Evolutionary conservation across 805 yeast species (phyloP).

Genomic region (Sugiyamaella valdiviana): DNA sequence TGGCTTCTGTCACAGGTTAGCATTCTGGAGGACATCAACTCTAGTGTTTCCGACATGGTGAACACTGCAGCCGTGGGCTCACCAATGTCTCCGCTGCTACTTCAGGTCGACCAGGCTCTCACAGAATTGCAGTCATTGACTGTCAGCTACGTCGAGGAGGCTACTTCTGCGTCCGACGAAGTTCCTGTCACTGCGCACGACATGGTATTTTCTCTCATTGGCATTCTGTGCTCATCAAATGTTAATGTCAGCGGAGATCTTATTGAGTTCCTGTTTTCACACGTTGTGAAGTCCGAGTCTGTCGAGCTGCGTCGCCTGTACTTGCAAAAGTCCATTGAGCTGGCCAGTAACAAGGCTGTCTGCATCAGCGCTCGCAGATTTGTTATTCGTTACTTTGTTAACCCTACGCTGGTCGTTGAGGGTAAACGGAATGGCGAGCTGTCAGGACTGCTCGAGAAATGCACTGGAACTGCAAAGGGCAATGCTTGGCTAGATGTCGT

Average conservation of each 20-base stretch:
- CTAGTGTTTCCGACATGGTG: conserved; percentile 40
- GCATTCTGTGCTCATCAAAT: conserved; percentile 37
- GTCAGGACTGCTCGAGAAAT: conserved; percentile 38
- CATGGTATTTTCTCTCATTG: conserved; percentile 38
- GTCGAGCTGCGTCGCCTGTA: conserved; percentile 42
- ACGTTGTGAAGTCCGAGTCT: conserved; percentile 49
- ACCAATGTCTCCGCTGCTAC: conserved; percentile 53
- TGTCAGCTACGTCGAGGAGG: conserved; percentile 33
- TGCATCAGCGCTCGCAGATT: conserved; percentile 53
- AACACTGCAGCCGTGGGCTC: conserved; percentile 38
- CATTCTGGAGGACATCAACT: conserved; percentile 39
- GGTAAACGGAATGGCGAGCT: conserved; percentile 46
- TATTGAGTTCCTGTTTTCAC: conserved; percentile 51
- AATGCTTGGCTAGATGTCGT: conserved; percentile 58
- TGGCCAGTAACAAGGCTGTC: conserved; percentile 40
- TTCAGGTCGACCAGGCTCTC: conserved; percentile 67
- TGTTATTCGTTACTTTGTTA: conserved; percentile 55
- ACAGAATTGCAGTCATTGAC: conserved; percentile 51
- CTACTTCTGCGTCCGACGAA: conserved; percentile 27
- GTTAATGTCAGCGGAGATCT: conserved; percentile 43
- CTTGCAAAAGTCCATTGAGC: conserved; percentile 46
- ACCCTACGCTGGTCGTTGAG: conserved; percentile 59
- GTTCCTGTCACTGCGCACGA: conserved; percentile 17
- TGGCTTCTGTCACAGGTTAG: conserved; percentile 53
- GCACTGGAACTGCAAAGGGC: conserved; percentile 24